These are phyloP conservation scores for Penicillium sp. DNA, from an alignment of 2,329 filamentous ascomycete species.

Conservation along the genomic window DNA sequence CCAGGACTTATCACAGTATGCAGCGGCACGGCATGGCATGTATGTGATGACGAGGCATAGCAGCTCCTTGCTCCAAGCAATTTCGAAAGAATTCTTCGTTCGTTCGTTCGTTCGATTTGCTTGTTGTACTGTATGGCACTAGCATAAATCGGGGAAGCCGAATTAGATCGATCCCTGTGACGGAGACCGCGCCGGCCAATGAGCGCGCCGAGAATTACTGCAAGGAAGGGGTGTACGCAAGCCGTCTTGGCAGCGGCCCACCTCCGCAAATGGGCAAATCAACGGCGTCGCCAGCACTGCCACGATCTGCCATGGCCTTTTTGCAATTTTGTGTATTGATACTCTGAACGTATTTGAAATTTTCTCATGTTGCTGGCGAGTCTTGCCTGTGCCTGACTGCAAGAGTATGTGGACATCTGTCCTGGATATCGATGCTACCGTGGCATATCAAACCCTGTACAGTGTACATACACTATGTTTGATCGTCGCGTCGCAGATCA, in stretches of 20 bases:
- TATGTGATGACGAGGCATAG: constrained; percentile 4
- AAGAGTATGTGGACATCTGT: neutral
- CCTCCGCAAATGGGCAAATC: neutral
- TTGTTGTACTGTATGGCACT: neutral
- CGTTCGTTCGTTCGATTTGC: neutral
- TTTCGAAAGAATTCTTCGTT: neutral
- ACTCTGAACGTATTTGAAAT: too few species aligned
- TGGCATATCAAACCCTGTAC: too few species aligned
- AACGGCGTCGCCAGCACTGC: constrained; percentile 4
- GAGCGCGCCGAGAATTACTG: neutral
- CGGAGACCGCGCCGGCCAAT: neutral
- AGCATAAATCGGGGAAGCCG: constrained; percentile 7
- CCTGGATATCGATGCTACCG: too few species aligned
- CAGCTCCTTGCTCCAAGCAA: neutral
- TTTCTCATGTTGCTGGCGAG: neutral
- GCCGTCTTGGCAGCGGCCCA: constrained; percentile 1
- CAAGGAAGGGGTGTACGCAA: neutral
- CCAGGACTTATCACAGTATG: too few species aligned
- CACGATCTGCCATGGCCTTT: neutral
- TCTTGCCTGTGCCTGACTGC: too few species aligned
- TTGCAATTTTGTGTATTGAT: neutral
- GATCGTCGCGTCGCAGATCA: constrained; percentile 12
- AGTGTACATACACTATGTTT: too few species aligned
- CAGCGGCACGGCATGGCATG: neutral
- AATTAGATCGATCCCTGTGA: neutral